Evolutionary conservation across 371 early-diverging fungal genomes (phyloP), one percentile per base, ranked within the genome.

Genomic region (Entomophthora muscae): DNA sequence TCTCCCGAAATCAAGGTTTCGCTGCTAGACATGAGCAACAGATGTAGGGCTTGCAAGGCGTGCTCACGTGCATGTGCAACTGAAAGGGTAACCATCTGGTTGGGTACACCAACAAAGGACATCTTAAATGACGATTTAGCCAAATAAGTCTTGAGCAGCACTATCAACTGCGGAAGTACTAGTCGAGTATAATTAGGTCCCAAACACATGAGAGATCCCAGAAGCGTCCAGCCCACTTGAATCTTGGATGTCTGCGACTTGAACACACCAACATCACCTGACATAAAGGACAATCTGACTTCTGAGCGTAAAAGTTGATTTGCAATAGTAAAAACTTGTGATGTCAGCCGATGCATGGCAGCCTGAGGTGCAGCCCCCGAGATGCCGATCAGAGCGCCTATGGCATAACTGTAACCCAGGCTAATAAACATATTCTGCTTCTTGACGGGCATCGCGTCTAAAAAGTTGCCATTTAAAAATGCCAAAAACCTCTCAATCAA

Each of bases 171-270:
- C 0, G 90, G 84, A 17, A 89, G 66, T 64, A 90, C 88, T 30
- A 89, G 82, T 55, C 80, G 79, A 52, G 89, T 90, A 64, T 89
- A 81, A 61, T 84, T 83, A 0, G 89, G 85, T 0, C 91, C 91
- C 17, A 91, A 73, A 29, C 83, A 76, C 87, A 90, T 88, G 24
- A 93, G 70, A 0, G 84, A 75, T 0, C 85, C 85, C 7, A 91
- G 76, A 13, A 93, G 72, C 3, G 76, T 82, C 91, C 93, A 93
- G 0, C 85, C 90, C 0, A 85, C 83, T 65, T 88, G 85, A 5
- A 80, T 65, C 61, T 88, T 42, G 23, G 62, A 22, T 27, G 23
- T 32, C 7, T 61, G 32, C 33, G 32, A 61, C 29, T 61, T 31
- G 27, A 61, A 61, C 5, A 42, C 27, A 28, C 7, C 52, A 23